Evolutionary conservation across 2,329 filamentous ascomycete genomes (phyloP), one percentile per base, ranked within the genome.

Genomic region (Chaetomium olivaceum): DNA sequence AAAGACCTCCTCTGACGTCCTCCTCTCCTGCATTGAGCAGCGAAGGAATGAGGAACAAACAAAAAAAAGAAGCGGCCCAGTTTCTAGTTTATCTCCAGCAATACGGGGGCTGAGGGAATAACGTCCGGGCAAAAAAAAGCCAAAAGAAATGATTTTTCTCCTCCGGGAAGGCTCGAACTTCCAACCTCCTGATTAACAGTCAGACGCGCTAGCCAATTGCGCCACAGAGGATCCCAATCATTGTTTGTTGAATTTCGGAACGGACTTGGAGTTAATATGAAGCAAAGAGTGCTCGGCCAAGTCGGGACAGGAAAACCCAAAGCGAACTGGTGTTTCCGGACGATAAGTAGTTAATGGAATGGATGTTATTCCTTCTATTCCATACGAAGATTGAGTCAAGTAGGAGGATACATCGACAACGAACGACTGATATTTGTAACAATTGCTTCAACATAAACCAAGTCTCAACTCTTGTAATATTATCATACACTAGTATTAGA

Each of bases 161-260:
- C 69, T 69, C 63, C 67, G 67, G 69, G 65, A 69, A 70, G 59
- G 61, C 67, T 69, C 68, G 68, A 72, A 72, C 70, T 68, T 67
- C 64, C 69, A 71, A 69, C 69, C 68, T 71, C 68, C 69, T 68
- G 67, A 77, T 77, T 84, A 85, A 85, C 82, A 85, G 82, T 84
- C 82, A 80, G 79, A 85, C 83, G 82, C 82, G 82, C 82, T 85
- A 85, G 81, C 82, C 83, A 84, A 82, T 74, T 80, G 78, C 69
- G 78, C 78, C 77, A 87, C 82, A 64, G 60, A 67, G 70, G 70
- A 71, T 62, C 11, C 52, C 52, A 23, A 39, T 39, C 36, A 33
- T 25, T 3, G 25, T 7, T 39, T 50, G 33, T 16, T 46, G 43
- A 16, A 25, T 56, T 36, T 3, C 12, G 12, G 19, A 21, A 6